Base-by-base conservation (phyloP, 2,329 filamentous ascomycete genomes). In the Penicillium sp. region DNA sequence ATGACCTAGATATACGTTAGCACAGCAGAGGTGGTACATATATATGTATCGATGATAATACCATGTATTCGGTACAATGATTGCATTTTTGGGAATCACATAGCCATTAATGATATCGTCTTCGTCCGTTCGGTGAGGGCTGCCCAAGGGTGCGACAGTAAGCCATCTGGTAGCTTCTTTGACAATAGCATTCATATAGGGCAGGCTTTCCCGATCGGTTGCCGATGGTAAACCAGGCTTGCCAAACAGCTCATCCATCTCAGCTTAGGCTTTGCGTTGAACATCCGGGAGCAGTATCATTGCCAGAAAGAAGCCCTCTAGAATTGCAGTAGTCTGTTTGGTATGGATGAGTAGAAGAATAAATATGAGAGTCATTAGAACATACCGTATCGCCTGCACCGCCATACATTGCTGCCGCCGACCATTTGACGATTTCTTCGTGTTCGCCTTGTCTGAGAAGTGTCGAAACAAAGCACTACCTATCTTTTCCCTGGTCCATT, bases 211-310 rank as follows among this genome's bases (percentile, higher is more conserved):
- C 5, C 64, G 61, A 31, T 67, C 62, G 25, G 25, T 27, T 1
- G 41, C 29, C 10, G 36, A 43, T 13, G 62, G 65, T 10, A 66
- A 47, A 1, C 59, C 35, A 15, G 43, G 42, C 2, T 35, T 33
- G 2, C 64, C 62, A 4, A 65, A 21, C 1, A 67, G 55, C 1
- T 27, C 9, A 41, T 68, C 63, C 1, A 68, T 57, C 39, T 66
- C 64, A 2, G 48, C 56, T 38, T 66, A 63, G 1, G 63, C 64
- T 10, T 55, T 59, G 21, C 48, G 45, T 38, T 65, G 58, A 8
- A 58, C 61, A 9, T 58, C 55, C 0, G 65, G 65, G 23, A 59
- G 59, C 1, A 66, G 50, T 1, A 57, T 56, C 64, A 68, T 66
- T 4, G 62, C 65, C 0, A 66, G 58, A 50, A 62, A 66, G 25